Evolutionary conservation across 2,329 filamentous ascomycete species (phyloP).

Genomic region (Alternaria infectoria): DNA sequence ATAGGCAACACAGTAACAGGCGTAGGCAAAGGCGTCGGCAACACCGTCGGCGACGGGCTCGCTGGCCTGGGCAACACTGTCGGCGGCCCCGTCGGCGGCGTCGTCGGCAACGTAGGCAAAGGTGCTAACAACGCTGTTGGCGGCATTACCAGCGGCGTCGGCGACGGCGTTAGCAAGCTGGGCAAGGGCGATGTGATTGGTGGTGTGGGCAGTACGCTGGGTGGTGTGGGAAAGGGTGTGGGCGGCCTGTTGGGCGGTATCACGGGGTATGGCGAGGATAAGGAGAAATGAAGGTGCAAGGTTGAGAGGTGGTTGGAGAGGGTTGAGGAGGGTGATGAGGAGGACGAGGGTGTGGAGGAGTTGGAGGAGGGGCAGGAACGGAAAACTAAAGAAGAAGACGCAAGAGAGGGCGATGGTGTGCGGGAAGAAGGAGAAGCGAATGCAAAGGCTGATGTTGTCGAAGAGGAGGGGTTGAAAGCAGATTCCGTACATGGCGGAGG

Average conservation of each 20-base stretch:
- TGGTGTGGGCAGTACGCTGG: constrained; percentile 50
- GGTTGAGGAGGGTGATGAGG: background rate
- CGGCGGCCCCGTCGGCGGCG: constrained; percentile 49
- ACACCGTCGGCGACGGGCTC: constrained; percentile 47
- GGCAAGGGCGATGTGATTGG: constrained; percentile 55
- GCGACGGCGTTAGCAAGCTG: constrained; percentile 54
- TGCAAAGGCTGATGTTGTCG: background rate
- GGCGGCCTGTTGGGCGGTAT: constrained; percentile 46
- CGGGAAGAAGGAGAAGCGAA: background rate
- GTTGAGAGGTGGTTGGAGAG: constrained; percentile 14
- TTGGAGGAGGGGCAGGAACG: background rate
- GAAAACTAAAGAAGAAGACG: background rate
- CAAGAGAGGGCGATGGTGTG: background rate
- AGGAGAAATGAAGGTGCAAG: constrained; percentile 26
- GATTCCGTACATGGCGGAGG: background rate
- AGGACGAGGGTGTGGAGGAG: background rate
- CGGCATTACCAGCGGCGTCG: constrained; percentile 51
- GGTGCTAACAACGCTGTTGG: constrained; percentile 50
- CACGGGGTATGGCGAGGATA: constrained; percentile 29
- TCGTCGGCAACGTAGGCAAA: constrained; percentile 53
- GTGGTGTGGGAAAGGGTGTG: constrained; percentile 49
- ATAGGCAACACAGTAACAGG: constrained; percentile 47
- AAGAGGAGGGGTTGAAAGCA: background rate
- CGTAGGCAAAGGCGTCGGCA: constrained; percentile 42
- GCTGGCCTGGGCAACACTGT: constrained; percentile 48